These are phyloP conservation scores for Centella asiatica DNA, from an alignment of 129 eudicot species.

Conservation along the genomic window DNA sequence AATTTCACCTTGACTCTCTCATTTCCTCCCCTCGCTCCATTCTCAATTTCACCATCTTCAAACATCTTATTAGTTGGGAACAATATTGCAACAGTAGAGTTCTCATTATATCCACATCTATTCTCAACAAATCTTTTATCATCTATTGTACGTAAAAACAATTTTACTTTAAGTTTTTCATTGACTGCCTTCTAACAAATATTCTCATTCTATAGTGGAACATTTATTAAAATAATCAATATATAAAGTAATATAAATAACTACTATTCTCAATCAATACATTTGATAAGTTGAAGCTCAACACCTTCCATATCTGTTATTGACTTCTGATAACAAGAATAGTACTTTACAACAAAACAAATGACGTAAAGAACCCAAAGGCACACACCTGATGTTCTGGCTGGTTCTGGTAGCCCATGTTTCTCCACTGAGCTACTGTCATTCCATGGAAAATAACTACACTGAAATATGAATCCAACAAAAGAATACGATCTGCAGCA, in stretches of 20 bases:
- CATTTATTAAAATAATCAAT: too few relatives aligned
- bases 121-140: not conserved
- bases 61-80: not conserved
- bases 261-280: not conserved
- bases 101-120: not conserved
- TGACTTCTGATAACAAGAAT: not conserved
- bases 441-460: slow-evolving; percentile 96
- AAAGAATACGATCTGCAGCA: slow-evolving; percentile 78
- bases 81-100: not conserved
- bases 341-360: too few relatives aligned
- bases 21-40: not conserved
- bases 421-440: slow-evolving; percentile 98
- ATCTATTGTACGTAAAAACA: not conserved
- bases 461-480: slow-evolving; percentile 87
- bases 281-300: too few relatives aligned
- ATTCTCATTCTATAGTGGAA: too few relatives aligned
- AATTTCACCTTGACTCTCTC: too few relatives aligned
- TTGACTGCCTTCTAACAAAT: not conserved
- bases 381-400: slow-evolving; percentile 75
- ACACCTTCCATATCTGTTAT: too few relatives aligned
- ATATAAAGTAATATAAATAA: too few relatives aligned
- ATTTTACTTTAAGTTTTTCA: not conserved
- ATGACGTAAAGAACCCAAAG: not conserved
- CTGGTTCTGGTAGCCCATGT: slow-evolving; percentile 89
- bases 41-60: not conserved